Percentiles rank a stretch among this genome's conserved stretches.
Evolutionary conservation across 129 eudicot species (phyloP).

Genomic region (Lactuca saligna): DNA sequence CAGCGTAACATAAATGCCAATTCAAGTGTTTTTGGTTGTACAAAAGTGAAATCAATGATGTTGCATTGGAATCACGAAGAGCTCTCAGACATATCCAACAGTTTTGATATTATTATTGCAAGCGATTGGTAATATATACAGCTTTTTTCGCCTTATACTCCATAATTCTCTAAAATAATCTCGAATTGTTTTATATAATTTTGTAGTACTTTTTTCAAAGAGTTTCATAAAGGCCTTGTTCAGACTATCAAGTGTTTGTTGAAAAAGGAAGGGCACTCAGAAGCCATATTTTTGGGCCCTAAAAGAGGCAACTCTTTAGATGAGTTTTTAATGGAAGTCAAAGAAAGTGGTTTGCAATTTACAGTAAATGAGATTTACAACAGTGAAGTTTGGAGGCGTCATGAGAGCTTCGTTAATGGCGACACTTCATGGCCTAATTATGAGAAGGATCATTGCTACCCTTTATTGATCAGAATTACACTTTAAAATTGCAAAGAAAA

Average conservation of each 20-base stretch:
- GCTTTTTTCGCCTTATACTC: not conserved
- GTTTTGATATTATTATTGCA: conserved; percentile 79
- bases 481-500: conserved; percentile 29
- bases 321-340: conserved; percentile 61
- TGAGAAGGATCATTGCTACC: conserved; percentile 89
- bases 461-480: conserved; percentile 62
- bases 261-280: conserved; percentile 60
- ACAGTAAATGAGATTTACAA: conserved; percentile 68
- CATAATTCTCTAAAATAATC: not conserved
- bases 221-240: conserved; percentile 83
- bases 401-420: conserved; percentile 44
- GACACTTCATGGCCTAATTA: conserved; percentile 79
- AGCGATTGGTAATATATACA: conserved; percentile 81
- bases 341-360: conserved; percentile 63
- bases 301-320: conserved; percentile 90
- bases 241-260: conserved; percentile 70
- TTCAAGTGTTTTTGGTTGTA: conserved; percentile 57
- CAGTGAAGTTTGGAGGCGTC: conserved; percentile 71
- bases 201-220: conserved; percentile 90
- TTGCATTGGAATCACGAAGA: conserved; percentile 85
- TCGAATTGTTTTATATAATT: conserved; percentile 26
- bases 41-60: conserved; percentile 60
- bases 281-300: conserved; percentile 89
- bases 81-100: conserved; percentile 41
- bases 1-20: conserved; percentile 73